Conservation (phyloP, 129 eudicot species). For the Chrysanthemum lavandulifolium region DNA sequence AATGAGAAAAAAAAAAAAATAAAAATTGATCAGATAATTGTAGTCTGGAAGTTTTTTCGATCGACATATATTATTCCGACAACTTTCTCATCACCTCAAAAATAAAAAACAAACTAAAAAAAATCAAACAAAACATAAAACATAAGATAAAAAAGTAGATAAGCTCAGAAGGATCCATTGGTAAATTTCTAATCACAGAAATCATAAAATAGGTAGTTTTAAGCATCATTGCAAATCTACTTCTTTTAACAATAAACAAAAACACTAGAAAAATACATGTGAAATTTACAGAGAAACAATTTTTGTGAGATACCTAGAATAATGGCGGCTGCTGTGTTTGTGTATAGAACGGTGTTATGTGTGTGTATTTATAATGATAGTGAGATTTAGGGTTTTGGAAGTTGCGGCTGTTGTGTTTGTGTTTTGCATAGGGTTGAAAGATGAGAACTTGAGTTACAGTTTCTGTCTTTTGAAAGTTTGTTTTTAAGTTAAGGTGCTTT, state of each 20-base stretch:
- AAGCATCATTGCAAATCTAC: constrained; percentile 51
- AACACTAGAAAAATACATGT: too few relatives aligned
- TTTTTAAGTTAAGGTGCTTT: neutral
- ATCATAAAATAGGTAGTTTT: constrained; percentile 75
- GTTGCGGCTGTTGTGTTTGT: neutral
- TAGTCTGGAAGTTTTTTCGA: constrained; percentile 58
- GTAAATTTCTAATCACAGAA: constrained; percentile 40
- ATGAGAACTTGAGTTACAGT: neutral
- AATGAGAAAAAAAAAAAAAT: neutral
- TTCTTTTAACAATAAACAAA: neutral
- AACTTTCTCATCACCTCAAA: constrained; percentile 47
- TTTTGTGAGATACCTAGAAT: neutral
- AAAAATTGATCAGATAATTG: constrained; percentile 54
- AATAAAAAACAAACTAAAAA: neutral
- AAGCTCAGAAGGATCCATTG: constrained; percentile 86
- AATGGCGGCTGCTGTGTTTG: neutral
- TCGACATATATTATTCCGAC: constrained; percentile 50
- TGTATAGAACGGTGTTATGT: neutral
- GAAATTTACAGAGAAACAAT: neutral
- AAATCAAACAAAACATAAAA: neutral
- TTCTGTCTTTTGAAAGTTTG: constrained; percentile 1
- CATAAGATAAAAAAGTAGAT: neutral
- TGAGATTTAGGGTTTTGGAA: constrained; percentile 30
- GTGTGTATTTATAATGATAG: constrained; percentile 18
- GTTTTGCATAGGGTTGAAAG: constrained; percentile 5